These are phyloP conservation scores for Hypomontagnella submonticulosa DNA, from an alignment of 495 filamentous ascomycete species.

Conservation along the genomic window DNA sequence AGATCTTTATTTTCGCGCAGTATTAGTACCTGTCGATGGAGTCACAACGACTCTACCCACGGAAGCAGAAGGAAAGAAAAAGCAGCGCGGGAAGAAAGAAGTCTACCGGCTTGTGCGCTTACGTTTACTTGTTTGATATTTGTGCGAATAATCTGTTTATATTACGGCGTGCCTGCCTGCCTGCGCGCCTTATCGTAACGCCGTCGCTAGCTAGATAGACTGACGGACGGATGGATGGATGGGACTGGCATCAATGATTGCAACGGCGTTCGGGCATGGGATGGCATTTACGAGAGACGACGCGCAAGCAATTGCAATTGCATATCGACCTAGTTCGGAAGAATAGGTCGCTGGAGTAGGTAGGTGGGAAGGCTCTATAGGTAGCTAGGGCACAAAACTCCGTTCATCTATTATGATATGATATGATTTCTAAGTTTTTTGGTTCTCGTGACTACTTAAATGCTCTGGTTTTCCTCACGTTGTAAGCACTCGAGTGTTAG, in stretches of 20 bases:
- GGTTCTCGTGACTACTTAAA: too few species aligned
- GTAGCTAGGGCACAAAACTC: not conserved
- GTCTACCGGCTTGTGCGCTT: too few species aligned
- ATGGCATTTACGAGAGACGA: conserved; percentile 13
- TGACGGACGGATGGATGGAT: too few species aligned
- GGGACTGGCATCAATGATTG: not conserved
- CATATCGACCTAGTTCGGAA: not conserved
- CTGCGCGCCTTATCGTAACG: too few species aligned
- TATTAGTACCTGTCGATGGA: not conserved
- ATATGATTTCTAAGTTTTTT: not conserved
- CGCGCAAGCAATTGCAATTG: conserved; percentile 12
- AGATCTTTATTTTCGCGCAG: conserved; percentile 1
- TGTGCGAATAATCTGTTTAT: too few species aligned
- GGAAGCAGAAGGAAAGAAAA: too few species aligned
- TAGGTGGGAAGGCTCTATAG: not conserved
- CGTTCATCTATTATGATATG: not conserved
- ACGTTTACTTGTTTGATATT: too few species aligned
- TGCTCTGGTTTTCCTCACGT: too few species aligned
- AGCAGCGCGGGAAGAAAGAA: too few species aligned
- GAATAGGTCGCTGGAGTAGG: not conserved
- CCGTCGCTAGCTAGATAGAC: not conserved
- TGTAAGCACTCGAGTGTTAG: too few species aligned
- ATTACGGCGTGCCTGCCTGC: too few species aligned
- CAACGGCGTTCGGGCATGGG: conserved; percentile 2
- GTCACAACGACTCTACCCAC: too few species aligned